Base-by-base conservation (phyloP, 2,329 filamentous ascomycete species). In the Pseudogymnoascus sp. region DNA sequence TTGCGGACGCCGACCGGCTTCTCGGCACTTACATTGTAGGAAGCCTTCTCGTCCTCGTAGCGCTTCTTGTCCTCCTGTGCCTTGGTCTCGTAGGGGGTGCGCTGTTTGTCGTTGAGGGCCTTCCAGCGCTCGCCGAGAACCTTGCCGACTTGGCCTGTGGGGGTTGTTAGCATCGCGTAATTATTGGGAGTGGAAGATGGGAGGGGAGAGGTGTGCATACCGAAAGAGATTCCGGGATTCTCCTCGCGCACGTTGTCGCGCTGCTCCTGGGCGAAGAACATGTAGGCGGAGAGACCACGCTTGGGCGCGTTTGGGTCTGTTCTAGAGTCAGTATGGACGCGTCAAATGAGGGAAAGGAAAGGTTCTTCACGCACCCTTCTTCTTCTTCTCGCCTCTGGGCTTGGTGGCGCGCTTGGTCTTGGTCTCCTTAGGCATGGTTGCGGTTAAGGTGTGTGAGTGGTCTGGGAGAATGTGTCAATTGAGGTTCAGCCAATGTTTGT, bases 261-360 rank as follows among this genome's bases (percentile, higher is more conserved):
- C 81, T 97, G 91, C 80, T 97, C 94, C 75, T 97, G 97, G 86
- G 94, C 94, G 77, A 97, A 99, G 89, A 97, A 97, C 94, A 99
- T 99, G 87, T 99, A 99, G 68, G 94, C 94, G 62, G 94, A 97
- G 60, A 99, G 91, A 82, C 93, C 94, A 79, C 94, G 92, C 92
- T 97, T 99, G 77, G 94, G 94, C 66, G 92, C 93, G 80, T 97
- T 97, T 75, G 84, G 72, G 82, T 88, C 91, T 94, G 80, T 95
- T 18, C 0, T 23, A 18, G 18, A 28, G 64, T 67, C 60, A 67
- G 66, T 25, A 63, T 38, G 14, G 47, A 62, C 44, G 61, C 62
- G 61, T 66, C 11, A 8, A 42, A 5, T 33, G 50, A 21, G 21
- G 38, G 59, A 11, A 14, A 33, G 28, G 40, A 16, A n/a, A 44